Evolutionary conservation across 148 eudicot species (phyloP).

Genomic region (Rhododendron molle): DNA sequence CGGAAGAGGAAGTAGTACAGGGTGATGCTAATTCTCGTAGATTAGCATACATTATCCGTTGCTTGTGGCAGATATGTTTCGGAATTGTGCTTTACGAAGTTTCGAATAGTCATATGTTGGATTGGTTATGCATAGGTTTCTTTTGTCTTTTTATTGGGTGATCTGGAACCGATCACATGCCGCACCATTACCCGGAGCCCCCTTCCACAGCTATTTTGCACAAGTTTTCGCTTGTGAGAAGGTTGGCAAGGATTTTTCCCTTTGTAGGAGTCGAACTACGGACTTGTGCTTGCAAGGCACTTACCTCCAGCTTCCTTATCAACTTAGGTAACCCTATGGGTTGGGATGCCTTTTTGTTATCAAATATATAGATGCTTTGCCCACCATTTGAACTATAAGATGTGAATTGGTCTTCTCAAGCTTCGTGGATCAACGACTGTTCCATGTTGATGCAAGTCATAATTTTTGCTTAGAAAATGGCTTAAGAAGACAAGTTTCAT

Average conservation of each 20-base stretch:
- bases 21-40: not conserved
- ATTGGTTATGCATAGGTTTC: not conserved
- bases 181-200: not conserved
- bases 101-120: not conserved
- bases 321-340: not conserved
- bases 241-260: not conserved
- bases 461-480: not conserved
- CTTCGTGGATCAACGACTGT: not conserved
- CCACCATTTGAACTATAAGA: not conserved
- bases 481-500: not conserved
- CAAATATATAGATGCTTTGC: not conserved
- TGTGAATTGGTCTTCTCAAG: not conserved
- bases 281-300: not conserved
- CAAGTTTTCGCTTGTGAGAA: not conserved
- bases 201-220: not conserved
- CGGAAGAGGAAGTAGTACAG: too few relatives aligned
- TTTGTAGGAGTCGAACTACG: not conserved
- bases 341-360: not conserved
- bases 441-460: not conserved
- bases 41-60: not conserved
- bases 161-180: not conserved
- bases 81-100: not conserved
- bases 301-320: not conserved
- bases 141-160: not conserved
- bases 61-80: not conserved